phyloP scores from a whole-genome alignment of 441 rosid genomes.

The Jatropha podagrica region DNA sequence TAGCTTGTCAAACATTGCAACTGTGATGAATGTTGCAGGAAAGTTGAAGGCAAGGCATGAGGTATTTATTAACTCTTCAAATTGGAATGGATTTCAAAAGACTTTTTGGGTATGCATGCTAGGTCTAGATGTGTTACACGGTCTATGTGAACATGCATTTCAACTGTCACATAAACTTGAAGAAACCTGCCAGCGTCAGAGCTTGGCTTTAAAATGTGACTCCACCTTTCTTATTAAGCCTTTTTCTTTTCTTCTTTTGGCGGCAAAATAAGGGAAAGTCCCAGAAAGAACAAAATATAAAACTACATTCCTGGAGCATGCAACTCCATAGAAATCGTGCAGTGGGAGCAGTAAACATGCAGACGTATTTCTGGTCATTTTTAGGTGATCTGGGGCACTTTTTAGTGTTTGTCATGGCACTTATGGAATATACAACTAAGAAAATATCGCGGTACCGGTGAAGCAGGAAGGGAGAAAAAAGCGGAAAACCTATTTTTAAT shows the following conservation, averaged over 20 bases:
- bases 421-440: not conserved
- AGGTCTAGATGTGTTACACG: too few species aligned
- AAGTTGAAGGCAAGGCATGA: slow-evolving; percentile 89
- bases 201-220: not conserved
- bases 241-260: not conserved
- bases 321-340: too few species aligned
- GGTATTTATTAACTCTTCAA: slow-evolving; percentile 47
- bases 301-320: too few species aligned
- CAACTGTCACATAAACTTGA: not conserved
- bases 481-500: not conserved
- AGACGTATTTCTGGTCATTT: not conserved
- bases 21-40: slow-evolving; percentile 64
- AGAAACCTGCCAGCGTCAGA: not conserved
- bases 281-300: too few species aligned
- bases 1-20: slow-evolving; percentile 73
- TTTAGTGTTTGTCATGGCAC: not conserved
- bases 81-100: not conserved
- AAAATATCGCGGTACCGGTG: not conserved
- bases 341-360: too few species aligned
- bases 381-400: not conserved
- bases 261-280: too few species aligned
- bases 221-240: not conserved
- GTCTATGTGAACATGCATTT: not conserved
- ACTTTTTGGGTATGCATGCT: not conserved
- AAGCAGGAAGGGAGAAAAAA: not conserved